These are phyloP conservation scores for Coemansia erecta DNA, from an alignment of 192 early-diverging fungal species.

Conservation along the genomic window DNA sequence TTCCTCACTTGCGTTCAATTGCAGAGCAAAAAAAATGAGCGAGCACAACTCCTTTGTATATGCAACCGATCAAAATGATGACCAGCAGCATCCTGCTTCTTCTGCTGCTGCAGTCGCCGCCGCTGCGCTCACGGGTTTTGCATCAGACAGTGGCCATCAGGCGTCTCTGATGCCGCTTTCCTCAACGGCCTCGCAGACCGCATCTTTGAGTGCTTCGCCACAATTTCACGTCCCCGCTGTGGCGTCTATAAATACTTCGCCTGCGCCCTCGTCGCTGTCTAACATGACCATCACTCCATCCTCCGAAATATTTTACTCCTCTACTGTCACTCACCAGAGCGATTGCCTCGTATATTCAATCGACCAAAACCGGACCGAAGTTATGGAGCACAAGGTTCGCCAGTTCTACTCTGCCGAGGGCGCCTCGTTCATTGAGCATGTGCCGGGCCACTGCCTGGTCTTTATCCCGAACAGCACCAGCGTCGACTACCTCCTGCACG, in stretches of 20 bases:
- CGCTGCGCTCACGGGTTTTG: conserved; percentile 2
- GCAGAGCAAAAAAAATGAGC: conserved; percentile 14
- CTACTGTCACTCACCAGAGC: conserved; percentile 8
- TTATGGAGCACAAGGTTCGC: conserved; percentile 43
- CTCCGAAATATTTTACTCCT: conserved; percentile 7
- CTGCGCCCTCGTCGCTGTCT: conserved; percentile 3
- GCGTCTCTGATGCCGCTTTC: conserved; percentile 3
- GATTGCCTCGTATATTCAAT: conserved; percentile 16
- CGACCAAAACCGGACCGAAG: conserved; percentile 9
- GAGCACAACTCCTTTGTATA: conserved; percentile 10
- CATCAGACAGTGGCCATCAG: conserved; percentile 1
- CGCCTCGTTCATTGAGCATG: conserved; percentile 45
- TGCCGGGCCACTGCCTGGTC: conserved; percentile 50
- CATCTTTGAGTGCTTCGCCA: conserved; percentile 28
- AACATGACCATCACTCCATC: conserved; percentile 4
- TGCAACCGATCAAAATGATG: conserved; percentile 43
- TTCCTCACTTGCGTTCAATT: not conserved
- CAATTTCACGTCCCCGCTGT: conserved; percentile 23
- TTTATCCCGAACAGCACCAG: conserved; percentile 39
- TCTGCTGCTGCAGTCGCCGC: no score
- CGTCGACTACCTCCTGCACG: conserved; percentile 27
- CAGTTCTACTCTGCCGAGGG: conserved; percentile 45
- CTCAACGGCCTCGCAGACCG: conserved; percentile 5
- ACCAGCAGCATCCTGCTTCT: conserved; percentile 10
- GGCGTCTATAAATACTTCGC: conserved; percentile 40